Base-by-base conservation (phyloP, 306 rosid species). In the Castanea mollissima region DNA sequence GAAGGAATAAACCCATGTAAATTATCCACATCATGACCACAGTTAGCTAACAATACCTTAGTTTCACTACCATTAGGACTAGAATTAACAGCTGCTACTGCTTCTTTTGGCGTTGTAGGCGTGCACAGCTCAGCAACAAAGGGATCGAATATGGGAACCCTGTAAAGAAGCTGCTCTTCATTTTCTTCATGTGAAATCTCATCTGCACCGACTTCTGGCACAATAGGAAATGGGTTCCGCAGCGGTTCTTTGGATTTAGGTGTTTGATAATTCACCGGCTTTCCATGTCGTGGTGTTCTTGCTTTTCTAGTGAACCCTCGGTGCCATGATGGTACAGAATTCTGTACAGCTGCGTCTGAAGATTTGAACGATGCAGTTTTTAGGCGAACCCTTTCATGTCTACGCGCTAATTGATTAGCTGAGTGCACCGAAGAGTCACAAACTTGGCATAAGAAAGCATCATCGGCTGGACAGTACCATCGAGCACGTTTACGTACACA, bases 391-490 rank as follows among this genome's bases (percentile, higher is more conserved):
- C 99, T 56, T 32, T 87, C 86, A 34, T 96, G 99, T 46, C 98
- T 76, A 0, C 89, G 83, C 9, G 99, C 96, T 71, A 95, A 71
- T 0, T 91, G 75, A 12, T 96, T 96, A 4, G 98, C 98, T 0
- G 98, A 93, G 89, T 96, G 99, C 2, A 96, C 97, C 0, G 87
- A 85, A 35, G 90, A 86, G 86, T 96, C 98, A 27, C 99, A 96
- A 2, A 90, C 64, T 63, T 90, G 92, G 67, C 99, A 95, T 19
- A 95, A 91, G 70, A 95, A 95, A 54, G 98, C 99, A 70, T 95
- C 99, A 65, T 95, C 99, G 6, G 99, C 97, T 3, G 98, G 96
- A 51, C 99, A 95, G 70, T 91, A 95, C 99, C 98, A 93, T 0
- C 99, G 92, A 8, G 99, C 99, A 2, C 99, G 81, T 80, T 90